Conservation (phyloP, 208 protist genomes). For the Crithidia brevicula region DNA sequence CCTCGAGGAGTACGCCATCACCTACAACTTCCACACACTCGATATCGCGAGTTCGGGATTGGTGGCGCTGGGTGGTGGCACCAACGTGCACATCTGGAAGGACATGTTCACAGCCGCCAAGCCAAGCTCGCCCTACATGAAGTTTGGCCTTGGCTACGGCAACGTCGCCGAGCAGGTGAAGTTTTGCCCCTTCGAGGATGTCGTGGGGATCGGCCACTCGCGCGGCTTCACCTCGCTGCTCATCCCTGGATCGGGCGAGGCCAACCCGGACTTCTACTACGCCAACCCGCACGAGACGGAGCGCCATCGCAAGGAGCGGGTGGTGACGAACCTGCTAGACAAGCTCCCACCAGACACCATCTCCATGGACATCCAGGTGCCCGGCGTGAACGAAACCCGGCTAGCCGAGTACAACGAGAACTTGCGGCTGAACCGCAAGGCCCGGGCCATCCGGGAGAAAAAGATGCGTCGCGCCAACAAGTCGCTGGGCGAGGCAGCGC, state of each 20-base stretch:
- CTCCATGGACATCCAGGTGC: slow-evolving; percentile 89
- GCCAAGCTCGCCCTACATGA: slow-evolving; percentile 82
- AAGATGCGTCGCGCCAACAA: slow-evolving; percentile 75
- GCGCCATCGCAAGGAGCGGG: slow-evolving; percentile 87
- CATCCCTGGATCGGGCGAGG: slow-evolving; percentile 89
- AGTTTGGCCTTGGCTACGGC: slow-evolving; percentile 88
- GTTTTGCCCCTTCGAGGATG: slow-evolving; percentile 94
- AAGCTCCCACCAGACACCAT: slow-evolving; percentile 94
- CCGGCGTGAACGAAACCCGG: slow-evolving; percentile 79
- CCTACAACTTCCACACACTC: slow-evolving; percentile 79
- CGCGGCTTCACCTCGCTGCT: slow-evolving; percentile 89
- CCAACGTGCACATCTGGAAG: slow-evolving; percentile 90
- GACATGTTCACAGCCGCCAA: slow-evolving; percentile 80
- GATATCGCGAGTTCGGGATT: slow-evolving; percentile 88
- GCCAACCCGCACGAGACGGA: slow-evolving; percentile 95
- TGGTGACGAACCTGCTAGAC: slow-evolving; percentile 87
- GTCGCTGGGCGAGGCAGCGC: slow-evolving; percentile 43
- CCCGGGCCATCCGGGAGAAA: slow-evolving; percentile 82
- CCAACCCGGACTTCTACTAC: slow-evolving; percentile 93
- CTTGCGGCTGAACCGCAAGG: slow-evolving; percentile 79
- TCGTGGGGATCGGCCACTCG: slow-evolving; percentile 89
- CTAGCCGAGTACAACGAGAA: slow-evolving; percentile 88
- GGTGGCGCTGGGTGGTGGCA: slow-evolving; percentile 82
- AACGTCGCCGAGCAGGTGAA: slow-evolving; percentile 74
- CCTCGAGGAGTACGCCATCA: slow-evolving; percentile 89